Base-by-base conservation (phyloP, 371 early-diverging fungal genomes). In the Funneliformis caledonium region DNA sequence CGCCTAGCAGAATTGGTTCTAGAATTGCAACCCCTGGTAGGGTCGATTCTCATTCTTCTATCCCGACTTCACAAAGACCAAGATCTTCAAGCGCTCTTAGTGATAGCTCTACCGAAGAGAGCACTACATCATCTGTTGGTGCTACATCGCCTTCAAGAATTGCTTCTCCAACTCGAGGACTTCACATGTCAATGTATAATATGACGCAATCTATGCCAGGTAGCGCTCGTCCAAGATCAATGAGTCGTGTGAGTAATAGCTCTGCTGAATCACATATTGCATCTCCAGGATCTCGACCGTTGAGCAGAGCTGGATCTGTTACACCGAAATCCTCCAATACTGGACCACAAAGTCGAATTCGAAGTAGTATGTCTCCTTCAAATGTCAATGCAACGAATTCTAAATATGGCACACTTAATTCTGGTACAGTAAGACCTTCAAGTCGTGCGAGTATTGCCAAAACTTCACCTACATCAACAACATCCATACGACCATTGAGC, bases 31-130 rank as follows among this genome's bases (percentile, higher is more conserved):
- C 31, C 19, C 70, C 79, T 62, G 42, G 43, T 42, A 74, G 74
- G 42, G 37, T 56, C 12, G 74, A 59, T 74, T 74, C 74, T 10
- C 31, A 74, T 59, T 52, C 74, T 7, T 50, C 56, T 11, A 60
- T 26, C 11, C 4, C 61, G 16, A 52, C 79, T 7, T 59, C 79
- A 1, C 16, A 50, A 1, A 22, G 70, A 56, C 19, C 69, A 56
- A 67, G 79, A 56, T 79, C 79, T 22, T 22, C 59, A n/a, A 79
- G 79, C 22, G 45, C 22, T 33, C 70, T 56, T 9, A 79, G 79
- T 68, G 70, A 67, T 45, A 79, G 79, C 69, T 79, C 79, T 31
- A 48, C 79, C 5, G 79, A 79, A 67, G 79, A 69, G 59, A 79
- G 79, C 22, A 79, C 79, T 42, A 79, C 79, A 42, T 79, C 79